Evolutionary conservation across 257 asterid species (phyloP).

Genomic region (Galeopsis tetrahit): DNA sequence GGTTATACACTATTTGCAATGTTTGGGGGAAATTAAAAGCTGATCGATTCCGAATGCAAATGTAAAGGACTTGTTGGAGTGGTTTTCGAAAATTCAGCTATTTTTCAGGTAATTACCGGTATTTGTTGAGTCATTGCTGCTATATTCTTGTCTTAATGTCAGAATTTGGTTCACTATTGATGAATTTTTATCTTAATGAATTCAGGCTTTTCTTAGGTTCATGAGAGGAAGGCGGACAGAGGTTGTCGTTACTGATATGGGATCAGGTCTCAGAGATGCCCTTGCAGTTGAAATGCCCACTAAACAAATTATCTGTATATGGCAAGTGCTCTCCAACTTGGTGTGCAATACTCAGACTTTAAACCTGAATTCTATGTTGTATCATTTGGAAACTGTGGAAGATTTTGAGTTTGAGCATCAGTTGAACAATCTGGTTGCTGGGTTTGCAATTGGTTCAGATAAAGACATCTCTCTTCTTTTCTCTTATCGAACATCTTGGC

Average conservation of each 20-base stretch:
- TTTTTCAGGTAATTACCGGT: slow-evolving; percentile 30
- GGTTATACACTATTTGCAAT: slow-evolving; percentile 8
- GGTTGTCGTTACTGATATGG: slow-evolving; percentile 63
- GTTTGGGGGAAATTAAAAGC: neutral
- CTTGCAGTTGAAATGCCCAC: slow-evolving; percentile 63
- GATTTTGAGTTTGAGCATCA: slow-evolving; percentile 77
- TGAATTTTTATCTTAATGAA: slow-evolving; percentile 10
- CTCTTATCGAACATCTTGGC: slow-evolving; percentile 62
- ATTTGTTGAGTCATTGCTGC: slow-evolving; percentile 3
- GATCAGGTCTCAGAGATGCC: slow-evolving; percentile 63
- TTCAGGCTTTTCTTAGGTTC: slow-evolving; percentile 63
- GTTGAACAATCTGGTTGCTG: slow-evolving; percentile 63
- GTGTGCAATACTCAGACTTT: slow-evolving; percentile 54
- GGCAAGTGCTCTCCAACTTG: slow-evolving; percentile 59
- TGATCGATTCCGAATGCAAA: slow-evolving; percentile 12
- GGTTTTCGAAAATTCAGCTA: slow-evolving; percentile 5
- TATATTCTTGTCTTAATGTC: neutral
- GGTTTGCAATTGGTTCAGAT: slow-evolving; percentile 67
- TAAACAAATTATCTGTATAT: slow-evolving; percentile 53
- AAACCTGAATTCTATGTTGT: slow-evolving; percentile 60
- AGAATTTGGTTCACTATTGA: slow-evolving; percentile 17
- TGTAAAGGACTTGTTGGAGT: neutral
- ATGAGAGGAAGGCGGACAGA: slow-evolving; percentile 67
- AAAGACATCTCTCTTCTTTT: slow-evolving; percentile 67
- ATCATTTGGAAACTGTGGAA: slow-evolving; percentile 62